Percentiles rank a stretch among this genome's conserved stretches.
phyloP scores from a whole-genome alignment of 2,329 filamentous ascomycete genomes.

The Fusarium concolor region DNA sequence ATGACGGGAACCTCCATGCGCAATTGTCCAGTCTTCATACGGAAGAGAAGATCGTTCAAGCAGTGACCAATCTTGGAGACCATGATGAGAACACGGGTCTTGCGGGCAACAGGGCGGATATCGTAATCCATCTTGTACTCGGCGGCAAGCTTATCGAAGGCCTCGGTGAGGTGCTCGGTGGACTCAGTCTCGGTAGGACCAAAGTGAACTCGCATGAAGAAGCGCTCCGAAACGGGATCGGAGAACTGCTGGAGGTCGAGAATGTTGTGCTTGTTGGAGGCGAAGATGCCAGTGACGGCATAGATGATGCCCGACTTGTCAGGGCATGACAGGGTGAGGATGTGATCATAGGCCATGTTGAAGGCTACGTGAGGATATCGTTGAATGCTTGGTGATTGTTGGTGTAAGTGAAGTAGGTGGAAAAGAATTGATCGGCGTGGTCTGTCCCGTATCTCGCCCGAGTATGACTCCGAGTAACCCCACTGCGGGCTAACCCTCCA shows the following conservation, averaged over 20 bases:
- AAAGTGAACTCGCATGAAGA: slow-evolving; percentile 92
- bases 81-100: slow-evolving; percentile 86
- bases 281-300: slow-evolving; percentile 82
- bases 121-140: slow-evolving; percentile 78
- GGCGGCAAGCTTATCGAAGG: slow-evolving; percentile 70
- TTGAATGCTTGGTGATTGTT: background rate
- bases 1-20: slow-evolving; percentile 81
- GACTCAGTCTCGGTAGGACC: slow-evolving; percentile 64
- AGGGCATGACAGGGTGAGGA: slow-evolving; percentile 85
- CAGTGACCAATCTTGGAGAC: slow-evolving; percentile 91
- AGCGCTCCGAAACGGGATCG: slow-evolving; percentile 77
- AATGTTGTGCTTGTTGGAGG: slow-evolving; percentile 80
- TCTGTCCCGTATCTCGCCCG: slow-evolving; percentile 9
- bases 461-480: slow-evolving; percentile 42
- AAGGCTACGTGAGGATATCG: slow-evolving; percentile 4
- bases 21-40: slow-evolving; percentile 78
- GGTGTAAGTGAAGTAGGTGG: background rate
- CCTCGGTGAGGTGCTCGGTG: slow-evolving; percentile 63
- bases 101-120: slow-evolving; percentile 74
- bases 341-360: slow-evolving; percentile 67
- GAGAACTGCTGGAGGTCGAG: slow-evolving; percentile 88
- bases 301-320: slow-evolving; percentile 89
- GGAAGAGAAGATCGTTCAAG: slow-evolving; percentile 85
- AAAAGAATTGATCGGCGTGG: slow-evolving; percentile 13
- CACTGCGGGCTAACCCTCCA: slow-evolving; percentile 47